Evolutionary conservation across 169 alveolate genomes (phyloP).

Genomic region (Plasmodium blacklocki): DNA sequence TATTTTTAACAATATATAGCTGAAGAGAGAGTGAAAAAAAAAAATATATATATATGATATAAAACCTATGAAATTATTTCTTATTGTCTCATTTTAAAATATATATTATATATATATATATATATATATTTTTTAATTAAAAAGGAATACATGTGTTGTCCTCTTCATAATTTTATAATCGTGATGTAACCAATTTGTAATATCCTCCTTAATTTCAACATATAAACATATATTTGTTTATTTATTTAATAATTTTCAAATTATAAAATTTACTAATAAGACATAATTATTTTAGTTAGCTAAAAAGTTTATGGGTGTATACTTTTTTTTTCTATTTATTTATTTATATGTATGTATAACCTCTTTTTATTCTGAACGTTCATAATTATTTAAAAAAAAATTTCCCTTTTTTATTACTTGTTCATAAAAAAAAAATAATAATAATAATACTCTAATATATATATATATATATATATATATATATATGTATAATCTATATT

Average conservation of each 20-base stretch:
- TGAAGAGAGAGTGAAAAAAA: not conserved
- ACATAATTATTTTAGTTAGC: slow-evolving; percentile 20
- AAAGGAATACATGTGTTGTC: too few species aligned
- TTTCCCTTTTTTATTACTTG: slow-evolving; percentile 18
- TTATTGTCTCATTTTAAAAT: slow-evolving; percentile 3
- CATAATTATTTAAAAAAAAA: slow-evolving; percentile 11
- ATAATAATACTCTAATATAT: not conserved
- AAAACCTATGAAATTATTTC: not conserved
- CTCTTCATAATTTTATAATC: too few species aligned
- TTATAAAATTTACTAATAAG: not conserved
- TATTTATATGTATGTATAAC: too few species aligned
- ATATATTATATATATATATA: too few species aligned
- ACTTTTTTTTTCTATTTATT: not conserved
- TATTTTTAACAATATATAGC: not conserved
- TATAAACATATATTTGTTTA: too few species aligned
- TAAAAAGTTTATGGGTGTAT: not conserved
- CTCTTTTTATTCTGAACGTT: slow-evolving; percentile 23
- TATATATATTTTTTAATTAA: too few species aligned
- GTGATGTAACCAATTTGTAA: too few species aligned
- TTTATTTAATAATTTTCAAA: too few species aligned
- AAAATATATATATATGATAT: not conserved
- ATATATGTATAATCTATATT: not conserved
- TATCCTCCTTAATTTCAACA: too few species aligned
- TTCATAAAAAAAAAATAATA: slow-evolving; percentile 26
- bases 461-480: not conserved